These are phyloP conservation scores for Termitomyces heimii DNA, from an alignment of 768 basidiomycete genomes.

Conservation along the genomic window DNA sequence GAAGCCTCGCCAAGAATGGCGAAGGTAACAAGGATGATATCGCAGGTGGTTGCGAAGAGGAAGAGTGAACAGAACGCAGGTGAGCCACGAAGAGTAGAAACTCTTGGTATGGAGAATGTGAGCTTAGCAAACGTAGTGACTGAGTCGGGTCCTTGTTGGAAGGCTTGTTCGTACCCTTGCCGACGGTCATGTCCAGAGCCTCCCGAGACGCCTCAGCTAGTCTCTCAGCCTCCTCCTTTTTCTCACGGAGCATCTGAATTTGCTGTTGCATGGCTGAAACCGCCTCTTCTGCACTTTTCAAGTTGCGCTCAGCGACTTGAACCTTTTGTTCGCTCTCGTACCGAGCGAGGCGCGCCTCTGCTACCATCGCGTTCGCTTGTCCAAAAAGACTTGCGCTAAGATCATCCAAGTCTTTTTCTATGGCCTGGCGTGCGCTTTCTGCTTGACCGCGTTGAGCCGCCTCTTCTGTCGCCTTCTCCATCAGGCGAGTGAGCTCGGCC, in stretches of 20 bases:
- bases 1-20: slow-evolving; percentile 72
- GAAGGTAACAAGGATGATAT: slow-evolving; percentile 72
- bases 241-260: slow-evolving; percentile 68
- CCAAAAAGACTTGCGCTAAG: slow-evolving; percentile 86
- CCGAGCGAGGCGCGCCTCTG: slow-evolving; percentile 73
- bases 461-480: slow-evolving; percentile 94
- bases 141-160: slow-evolving; percentile 20
- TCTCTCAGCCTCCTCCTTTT: slow-evolving; percentile 58
- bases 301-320: slow-evolving; percentile 66
- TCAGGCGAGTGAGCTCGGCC: slow-evolving; percentile 84
- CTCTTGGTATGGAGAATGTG: slow-evolving; percentile 76
- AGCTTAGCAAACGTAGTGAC: slow-evolving; percentile 48
- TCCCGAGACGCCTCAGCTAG: slow-evolving; percentile 42
- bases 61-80: slow-evolving; percentile 61
- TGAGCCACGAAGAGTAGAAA: slow-evolving; percentile 75
- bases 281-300: slow-evolving; percentile 82
- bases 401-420: slow-evolving; percentile 94
- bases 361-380: slow-evolving; percentile 98
- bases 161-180: slow-evolving; percentile 55
- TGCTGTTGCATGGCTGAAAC: slow-evolving; percentile 80
- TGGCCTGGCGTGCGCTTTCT: slow-evolving; percentile 71
- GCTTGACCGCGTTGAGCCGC: slow-evolving; percentile 88
- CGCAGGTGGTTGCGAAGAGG: slow-evolving; percentile 54
- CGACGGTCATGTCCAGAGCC: slow-evolving; percentile 65
- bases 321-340: slow-evolving; percentile 67